Conservation (phyloP, 176 grass and related monocot genomes). For the sorghum (Sorghum bicolor) region DNA sequence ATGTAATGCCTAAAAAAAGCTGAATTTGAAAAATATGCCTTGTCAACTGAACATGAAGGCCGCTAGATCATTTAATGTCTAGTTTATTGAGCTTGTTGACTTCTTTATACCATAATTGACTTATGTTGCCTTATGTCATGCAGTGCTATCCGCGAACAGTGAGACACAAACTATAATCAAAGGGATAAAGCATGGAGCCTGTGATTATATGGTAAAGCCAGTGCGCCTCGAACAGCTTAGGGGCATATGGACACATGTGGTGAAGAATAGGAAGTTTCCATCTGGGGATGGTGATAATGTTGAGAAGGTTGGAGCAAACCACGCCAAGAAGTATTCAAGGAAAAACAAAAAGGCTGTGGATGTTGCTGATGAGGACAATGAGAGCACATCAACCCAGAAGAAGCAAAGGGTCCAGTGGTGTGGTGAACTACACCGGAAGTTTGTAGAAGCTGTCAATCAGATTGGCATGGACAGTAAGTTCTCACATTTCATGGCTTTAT, state of each 20-base stretch:
- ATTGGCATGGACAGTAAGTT: slow-evolving; percentile 66
- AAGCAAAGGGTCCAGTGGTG: slow-evolving; percentile 58
- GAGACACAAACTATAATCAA: slow-evolving; percentile 37
- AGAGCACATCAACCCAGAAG: slow-evolving; percentile 18
- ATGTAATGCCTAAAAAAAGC: background rate
- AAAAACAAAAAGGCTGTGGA: slow-evolving; percentile 21
- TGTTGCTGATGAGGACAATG: background rate
- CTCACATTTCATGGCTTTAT: background rate
- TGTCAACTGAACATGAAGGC: background rate
- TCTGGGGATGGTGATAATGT: background rate
- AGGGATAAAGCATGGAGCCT: slow-evolving; percentile 46
- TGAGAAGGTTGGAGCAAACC: background rate
- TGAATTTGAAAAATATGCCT: background rate
- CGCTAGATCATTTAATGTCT: background rate
- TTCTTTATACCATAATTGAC: background rate
- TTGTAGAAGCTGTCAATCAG: slow-evolving; percentile 41
- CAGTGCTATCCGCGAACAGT: slow-evolving; percentile 57
- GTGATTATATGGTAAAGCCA: slow-evolving; percentile 64
- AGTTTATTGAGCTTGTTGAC: background rate
- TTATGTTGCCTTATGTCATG: background rate
- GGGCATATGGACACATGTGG: slow-evolving; percentile 62
- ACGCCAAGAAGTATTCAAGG: slow-evolving; percentile 21
- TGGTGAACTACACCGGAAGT: slow-evolving; percentile 49
- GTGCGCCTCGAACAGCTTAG: slow-evolving; percentile 40
- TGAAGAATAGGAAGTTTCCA: slow-evolving; percentile 22